Evolutionary conservation across 2,329 filamentous ascomycete species (phyloP), one percentile per base, ranked within the genome.

Genomic region (Hansfordia pulvinata): DNA sequence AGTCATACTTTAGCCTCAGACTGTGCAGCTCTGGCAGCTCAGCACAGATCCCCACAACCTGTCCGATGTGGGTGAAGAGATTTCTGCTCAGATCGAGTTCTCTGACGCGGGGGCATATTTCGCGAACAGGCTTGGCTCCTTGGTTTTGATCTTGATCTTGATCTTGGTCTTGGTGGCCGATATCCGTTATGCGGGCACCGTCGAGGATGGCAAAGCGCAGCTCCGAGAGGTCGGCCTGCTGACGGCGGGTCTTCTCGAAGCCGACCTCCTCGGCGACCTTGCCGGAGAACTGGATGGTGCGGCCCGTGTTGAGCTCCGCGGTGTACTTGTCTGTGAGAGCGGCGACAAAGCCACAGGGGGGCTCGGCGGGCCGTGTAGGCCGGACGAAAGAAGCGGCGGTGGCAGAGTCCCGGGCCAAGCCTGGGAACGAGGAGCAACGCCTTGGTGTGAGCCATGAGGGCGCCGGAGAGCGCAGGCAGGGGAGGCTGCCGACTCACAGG

Each of bases 211-310:
- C 75, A 29, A 86, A 75, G 38, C 68, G 76, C 32, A 96, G 64
- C 41, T 90, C 81, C 29, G 76, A 61, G 17, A 96, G 60, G 44
- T 78, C 62, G 39, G 85, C 78, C 43, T 92, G 75, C 52, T 86
- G 73, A 37, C 68, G 68, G 22, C 79, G 72, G 38, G 94, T 83
- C 60, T 94, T 94, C 39, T 93, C 85, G 40, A 96, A 96, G 17
- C 90, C 90, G 18, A 96, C 72, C 54, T 96, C 88, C 54, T 96
- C 80, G 5, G 83, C 88, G 11, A 86, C 69, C 53, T 96, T 96
- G 19, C 53, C 81, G 55, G 61, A 93, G 64, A 63, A 77, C 29
- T 62, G 56, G 35, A 93, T 78, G 25, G 63, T 60, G 6, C 54
- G 47, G 9, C 54, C 44, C 16, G 49, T 41, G 7, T 48, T 41